These are phyloP conservation scores for Schizosaccharomyces osmophilus DNA, from an alignment of 805 yeast species.

Conservation along the genomic window DNA sequence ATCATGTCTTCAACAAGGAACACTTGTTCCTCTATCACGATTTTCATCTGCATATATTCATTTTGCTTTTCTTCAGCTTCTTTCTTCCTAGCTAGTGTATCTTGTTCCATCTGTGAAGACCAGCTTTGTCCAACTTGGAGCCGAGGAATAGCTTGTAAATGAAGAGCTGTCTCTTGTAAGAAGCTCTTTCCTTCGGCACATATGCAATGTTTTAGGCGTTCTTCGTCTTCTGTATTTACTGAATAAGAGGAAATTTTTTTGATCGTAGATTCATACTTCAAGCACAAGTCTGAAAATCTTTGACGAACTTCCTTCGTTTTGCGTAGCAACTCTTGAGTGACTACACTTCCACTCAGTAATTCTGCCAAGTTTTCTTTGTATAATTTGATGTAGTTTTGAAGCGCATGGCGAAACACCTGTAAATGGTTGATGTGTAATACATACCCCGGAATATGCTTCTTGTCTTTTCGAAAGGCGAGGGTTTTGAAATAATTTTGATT, in stretches of 20 bases:
- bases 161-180: neutral
- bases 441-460: neutral
- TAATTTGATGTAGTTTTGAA: neutral
- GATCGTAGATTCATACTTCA: neutral
- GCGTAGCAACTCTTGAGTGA: neutral
- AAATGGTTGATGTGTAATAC: neutral
- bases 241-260: neutral
- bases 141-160: neutral
- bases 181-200: neutral
- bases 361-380: neutral
- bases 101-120: neutral
- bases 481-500: neutral
- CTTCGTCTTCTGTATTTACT: neutral
- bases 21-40: constrained; percentile 70
- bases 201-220: neutral
- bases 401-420: neutral
- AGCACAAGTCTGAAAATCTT: neutral
- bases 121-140: neutral
- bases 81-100: neutral
- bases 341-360: neutral
- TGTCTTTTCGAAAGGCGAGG: neutral
- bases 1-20: constrained; percentile 46
- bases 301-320: neutral
- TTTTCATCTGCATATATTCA: constrained; percentile 15
- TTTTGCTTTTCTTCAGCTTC: neutral